Evolutionary conservation across 2,329 filamentous ascomycete species (phyloP).

Genomic region (Macrophomina pseudophaseolina): DNA sequence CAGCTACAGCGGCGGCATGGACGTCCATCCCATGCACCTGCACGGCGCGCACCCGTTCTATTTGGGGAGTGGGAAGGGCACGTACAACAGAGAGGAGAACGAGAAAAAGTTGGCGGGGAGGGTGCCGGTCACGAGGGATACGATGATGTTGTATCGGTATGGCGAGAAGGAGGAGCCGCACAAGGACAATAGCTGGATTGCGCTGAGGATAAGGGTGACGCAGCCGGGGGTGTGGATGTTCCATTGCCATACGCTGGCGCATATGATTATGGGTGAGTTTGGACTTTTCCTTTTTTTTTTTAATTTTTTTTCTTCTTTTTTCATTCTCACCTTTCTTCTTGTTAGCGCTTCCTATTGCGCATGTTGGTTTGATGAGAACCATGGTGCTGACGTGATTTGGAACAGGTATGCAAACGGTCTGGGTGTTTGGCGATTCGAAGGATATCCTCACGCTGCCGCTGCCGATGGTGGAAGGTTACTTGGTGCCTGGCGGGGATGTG

Average conservation of each 20-base stretch:
- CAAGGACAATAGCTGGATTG: conserved; percentile 62
- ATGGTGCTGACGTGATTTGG: neutral
- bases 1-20: conserved; percentile 31
- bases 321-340: too few species aligned
- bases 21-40: conserved; percentile 59
- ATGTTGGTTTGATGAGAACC: too few species aligned
- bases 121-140: conserved; percentile 51
- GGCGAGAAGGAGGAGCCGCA: conserved; percentile 46
- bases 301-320: neutral
- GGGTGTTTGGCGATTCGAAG: conserved; percentile 51
- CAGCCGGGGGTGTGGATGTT: conserved; percentile 65
- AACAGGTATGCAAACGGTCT: conserved; percentile 52
- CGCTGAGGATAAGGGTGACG: conserved; percentile 62
- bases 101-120: conserved; percentile 49
- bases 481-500: conserved; percentile 51
- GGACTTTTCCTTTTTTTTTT: neutral
- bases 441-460: conserved; percentile 45
- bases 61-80: conserved; percentile 59
- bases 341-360: too few species aligned
- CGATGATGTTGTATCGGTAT: conserved; percentile 64
- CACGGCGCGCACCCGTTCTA: conserved; percentile 63
- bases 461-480: conserved; percentile 48
- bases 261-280: conserved; percentile 61
- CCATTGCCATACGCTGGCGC: conserved; percentile 64
- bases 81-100: conserved; percentile 57